These are phyloP conservation scores for Massariosphaeria phaeospora DNA, from an alignment of 495 filamentous ascomycete species.

Conservation along the genomic window DNA sequence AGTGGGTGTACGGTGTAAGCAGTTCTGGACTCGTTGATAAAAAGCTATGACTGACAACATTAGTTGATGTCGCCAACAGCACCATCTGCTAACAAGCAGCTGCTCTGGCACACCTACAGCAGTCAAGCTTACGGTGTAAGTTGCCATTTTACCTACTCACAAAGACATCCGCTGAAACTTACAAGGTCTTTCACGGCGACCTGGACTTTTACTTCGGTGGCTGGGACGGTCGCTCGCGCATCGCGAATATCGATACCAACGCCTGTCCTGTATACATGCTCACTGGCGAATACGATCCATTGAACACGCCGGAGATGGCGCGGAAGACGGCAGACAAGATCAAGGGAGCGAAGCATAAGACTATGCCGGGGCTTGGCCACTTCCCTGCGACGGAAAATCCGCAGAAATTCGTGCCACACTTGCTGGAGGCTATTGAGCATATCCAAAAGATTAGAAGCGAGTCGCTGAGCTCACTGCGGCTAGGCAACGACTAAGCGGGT, in stretches of 20 bases:
- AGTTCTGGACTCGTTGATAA: too few species aligned
- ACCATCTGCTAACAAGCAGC: slow-evolving; percentile 38
- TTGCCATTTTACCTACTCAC: neutral
- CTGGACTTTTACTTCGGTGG: slow-evolving; percentile 45
- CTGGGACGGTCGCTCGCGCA: slow-evolving; percentile 42
- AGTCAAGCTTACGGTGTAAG: slow-evolving; percentile 42
- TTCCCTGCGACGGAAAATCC: slow-evolving; percentile 30
- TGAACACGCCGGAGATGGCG: slow-evolving; percentile 41
- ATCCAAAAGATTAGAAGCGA: slow-evolving; percentile 23
- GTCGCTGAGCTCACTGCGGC: slow-evolving; percentile 13
- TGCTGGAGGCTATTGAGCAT: slow-evolving; percentile 27
- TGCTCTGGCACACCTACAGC: slow-evolving; percentile 44
- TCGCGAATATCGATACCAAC: slow-evolving; percentile 41
- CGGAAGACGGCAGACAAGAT: slow-evolving; percentile 44
- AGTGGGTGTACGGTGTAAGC: slow-evolving; percentile 42
- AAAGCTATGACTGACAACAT: neutral
- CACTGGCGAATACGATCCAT: slow-evolving; percentile 46
- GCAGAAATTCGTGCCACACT: slow-evolving; percentile 23
- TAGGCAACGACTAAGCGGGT: slow-evolving; percentile 16
- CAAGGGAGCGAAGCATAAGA: slow-evolving; percentile 38
- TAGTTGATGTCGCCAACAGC: slow-evolving; percentile 41
- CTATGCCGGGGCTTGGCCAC: slow-evolving; percentile 40
- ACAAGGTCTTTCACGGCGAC: slow-evolving; percentile 44
- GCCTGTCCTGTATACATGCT: slow-evolving; percentile 46
- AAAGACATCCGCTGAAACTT: neutral